These are phyloP conservation scores for Jatropha curcas DNA, from an alignment of 345 rosid genomes.

Conservation along the genomic window DNA sequence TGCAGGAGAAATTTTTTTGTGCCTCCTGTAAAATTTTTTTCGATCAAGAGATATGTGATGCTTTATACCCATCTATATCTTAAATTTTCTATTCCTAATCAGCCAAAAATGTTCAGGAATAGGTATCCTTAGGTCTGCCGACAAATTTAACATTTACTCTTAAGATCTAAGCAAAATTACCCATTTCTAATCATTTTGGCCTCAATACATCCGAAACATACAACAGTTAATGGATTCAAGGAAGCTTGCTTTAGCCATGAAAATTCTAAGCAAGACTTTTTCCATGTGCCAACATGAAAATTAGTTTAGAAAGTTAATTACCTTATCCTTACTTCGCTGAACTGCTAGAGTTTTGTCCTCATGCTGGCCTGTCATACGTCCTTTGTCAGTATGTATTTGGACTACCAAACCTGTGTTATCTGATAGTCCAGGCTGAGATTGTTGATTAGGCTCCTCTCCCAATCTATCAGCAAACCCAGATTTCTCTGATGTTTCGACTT, in stretches of 20 bases:
- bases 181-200: neutral
- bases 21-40: neutral
- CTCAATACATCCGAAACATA: neutral
- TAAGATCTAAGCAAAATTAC: neutral
- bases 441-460: slow-evolving; percentile 45
- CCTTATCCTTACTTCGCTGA: slow-evolving; percentile 58
- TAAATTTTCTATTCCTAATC: no score
- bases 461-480: slow-evolving; percentile 36
- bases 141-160: neutral
- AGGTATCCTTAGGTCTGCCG: neutral
- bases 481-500: slow-evolving; percentile 39
- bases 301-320: slow-evolving; percentile 16
- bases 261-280: neutral
- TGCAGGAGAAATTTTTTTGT: neutral
- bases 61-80: no score
- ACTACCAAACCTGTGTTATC: slow-evolving; percentile 36
- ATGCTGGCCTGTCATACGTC: slow-evolving; percentile 26
- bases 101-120: no score
- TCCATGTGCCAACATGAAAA: neutral
- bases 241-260: neutral
- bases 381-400: slow-evolving; percentile 38
- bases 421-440: slow-evolving; percentile 38
- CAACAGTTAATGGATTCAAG: no score
- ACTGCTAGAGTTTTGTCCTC: slow-evolving; percentile 47
- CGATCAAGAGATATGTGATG: no score